Evolutionary conservation across 768 basidiomycete genomes (phyloP), one percentile per base, ranked within the genome.

Genomic region (Tulasnella sp.): DNA sequence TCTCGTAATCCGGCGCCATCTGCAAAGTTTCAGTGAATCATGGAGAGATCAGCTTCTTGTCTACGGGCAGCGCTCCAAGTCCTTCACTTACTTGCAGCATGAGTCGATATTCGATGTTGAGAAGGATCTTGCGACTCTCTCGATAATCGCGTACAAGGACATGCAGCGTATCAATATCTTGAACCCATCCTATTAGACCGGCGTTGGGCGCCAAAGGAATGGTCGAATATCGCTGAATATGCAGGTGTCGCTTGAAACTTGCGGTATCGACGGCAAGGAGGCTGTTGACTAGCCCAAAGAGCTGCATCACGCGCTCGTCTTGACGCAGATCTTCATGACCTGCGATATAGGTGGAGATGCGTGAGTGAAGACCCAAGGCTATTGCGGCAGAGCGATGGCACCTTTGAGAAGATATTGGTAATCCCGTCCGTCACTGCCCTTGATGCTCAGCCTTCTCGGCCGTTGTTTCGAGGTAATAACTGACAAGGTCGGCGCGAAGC

Each of bases 1-100:
- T 89, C 70, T 98, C 94, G 70, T 98, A 99, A 68, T 98, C 94
- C 9, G 96, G 94, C 8, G 96, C 96, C 94, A 97, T 98, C 92
- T 97, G n/a, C n/a, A n/a, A n/a, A n/a, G n/a, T n/a, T n/a, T n/a
- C n/a, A n/a, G n/a, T n/a, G n/a, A n/a, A n/a, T n/a, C n/a, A n/a
- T n/a, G n/a, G n/a, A n/a, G n/a, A n/a, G n/a, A 12, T 22, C 12
- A 24, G 57, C 21, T 45, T 3, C 5, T 11, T 7, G 5, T 7
- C 10, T 7, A 7, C 46, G 7, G 5, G 46, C 46, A 19, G 24
- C 7, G n/a, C 7, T 19, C 5, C 10, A 5, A 48, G 46, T 48
- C n/a, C n/a, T n/a, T 55, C 17, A 59, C 75, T 63, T 59, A 87
- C 92, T 78, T 99, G 96, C 5, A 97, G 81, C 87, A 99, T 99